Conservation (phyloP, 495 filamentous ascomycete species). For the Neurospora intermedia region DNA sequence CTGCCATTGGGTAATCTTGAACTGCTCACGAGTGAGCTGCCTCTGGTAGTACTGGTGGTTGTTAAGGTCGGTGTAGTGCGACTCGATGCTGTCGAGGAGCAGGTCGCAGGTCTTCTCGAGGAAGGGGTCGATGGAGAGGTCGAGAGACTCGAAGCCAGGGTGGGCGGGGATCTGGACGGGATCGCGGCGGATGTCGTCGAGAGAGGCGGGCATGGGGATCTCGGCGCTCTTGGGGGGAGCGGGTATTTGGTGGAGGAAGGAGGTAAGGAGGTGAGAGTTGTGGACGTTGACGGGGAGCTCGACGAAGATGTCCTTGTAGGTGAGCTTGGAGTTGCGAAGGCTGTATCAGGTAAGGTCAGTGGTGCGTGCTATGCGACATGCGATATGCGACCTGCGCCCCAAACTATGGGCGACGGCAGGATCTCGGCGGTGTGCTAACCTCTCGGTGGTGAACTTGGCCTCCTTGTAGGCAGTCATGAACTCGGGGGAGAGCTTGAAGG, state of each 20-base stretch:
- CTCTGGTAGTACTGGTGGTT: slow-evolving; percentile 98
- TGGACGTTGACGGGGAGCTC: slow-evolving; percentile 89
- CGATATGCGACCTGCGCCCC: neutral
- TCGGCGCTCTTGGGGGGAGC: slow-evolving; percentile 45
- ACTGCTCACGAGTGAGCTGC: slow-evolving; percentile 87
- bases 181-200: slow-evolving; percentile 56
- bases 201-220: slow-evolving; percentile 60
- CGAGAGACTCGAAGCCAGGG: slow-evolving; percentile 80
- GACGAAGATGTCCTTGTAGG: slow-evolving; percentile 86
- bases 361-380: neutral
- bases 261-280: slow-evolving; percentile 94
- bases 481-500: slow-evolving; percentile 75
- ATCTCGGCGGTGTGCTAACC: slow-evolving; percentile 39
- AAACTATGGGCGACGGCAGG: neutral
- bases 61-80: slow-evolving; percentile 96
- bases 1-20: slow-evolving; percentile 94
- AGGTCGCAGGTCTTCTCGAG: slow-evolving; percentile 97
- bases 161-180: slow-evolving; percentile 51
- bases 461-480: slow-evolving; percentile 95
- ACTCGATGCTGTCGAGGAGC: slow-evolving; percentile 90
- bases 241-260: slow-evolving; percentile 80
- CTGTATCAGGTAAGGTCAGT: slow-evolving; percentile 37
- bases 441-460: slow-evolving; percentile 91
- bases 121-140: slow-evolving; percentile 92
- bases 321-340: slow-evolving; percentile 81